Evolutionary conservation across 768 basidiomycete genomes (phyloP), one percentile per base, ranked within the genome.

Genomic region (Heimioporus sp.): DNA sequence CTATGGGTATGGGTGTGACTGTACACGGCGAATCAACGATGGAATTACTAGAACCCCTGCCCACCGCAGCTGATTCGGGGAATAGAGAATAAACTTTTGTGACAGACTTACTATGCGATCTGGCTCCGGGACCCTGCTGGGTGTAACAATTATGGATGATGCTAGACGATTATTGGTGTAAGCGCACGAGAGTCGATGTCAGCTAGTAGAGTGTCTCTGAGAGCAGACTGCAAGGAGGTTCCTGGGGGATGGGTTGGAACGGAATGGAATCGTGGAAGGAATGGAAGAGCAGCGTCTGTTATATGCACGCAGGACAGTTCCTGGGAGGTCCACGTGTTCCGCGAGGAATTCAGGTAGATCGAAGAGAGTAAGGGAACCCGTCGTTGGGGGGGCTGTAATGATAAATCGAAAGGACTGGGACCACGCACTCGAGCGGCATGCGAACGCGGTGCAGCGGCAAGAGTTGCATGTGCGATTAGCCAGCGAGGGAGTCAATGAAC

Each of bases 251-350:
- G 39, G 10, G 41, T 48, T 54, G 36, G 34, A 47, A 46, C 10
- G 44, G 38, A 43, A 48, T 41, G 42, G 56, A 30, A 55, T 35
- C 39, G 58, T 47, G 53, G 48, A 46, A 44, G 42, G 48, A 52
- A 54, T 42, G 45, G 47, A 59, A 35, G 48, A 44, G 47, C 19
- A 47, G 37, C 40, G 38, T 55, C 54, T 39, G 49, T 57, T 65
- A 65, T 66, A 64, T 64, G 63, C 44, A 46, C 19, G 50, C 49
- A 66, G 40, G 43, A 41, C 34, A 30, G 21, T 41, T 41, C 28
- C 53, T 43, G 24, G 43, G 45, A 32, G 43, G 56, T 19, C 43
- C 42, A 57, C 50, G 55, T 55, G 52, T 58, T 57, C 46, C 45
- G 36, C 39, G 36, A 58, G 47, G 63, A 50, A 44, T 24, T 37